Conservation (phyloP, 2,329 filamentous ascomycete species). For the Penicillium sp. region DNA sequence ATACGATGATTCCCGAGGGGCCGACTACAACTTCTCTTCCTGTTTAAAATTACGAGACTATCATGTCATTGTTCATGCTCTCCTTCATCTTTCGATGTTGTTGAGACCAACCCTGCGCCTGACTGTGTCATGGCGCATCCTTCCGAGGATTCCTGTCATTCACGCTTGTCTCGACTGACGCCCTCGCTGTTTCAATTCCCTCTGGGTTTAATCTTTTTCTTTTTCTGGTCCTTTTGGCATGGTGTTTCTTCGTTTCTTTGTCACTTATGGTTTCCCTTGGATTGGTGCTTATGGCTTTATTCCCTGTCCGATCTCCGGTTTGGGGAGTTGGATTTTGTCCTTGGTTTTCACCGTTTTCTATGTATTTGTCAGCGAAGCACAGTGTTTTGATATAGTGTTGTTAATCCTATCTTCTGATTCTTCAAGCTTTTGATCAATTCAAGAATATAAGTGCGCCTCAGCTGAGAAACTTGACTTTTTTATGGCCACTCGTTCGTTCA, state of each 20-base stretch:
- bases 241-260: conserved; percentile 21
- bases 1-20: conserved; percentile 7
- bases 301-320: conserved; percentile 16
- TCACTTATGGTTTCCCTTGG: conserved; percentile 21
- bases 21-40: conserved; percentile 23
- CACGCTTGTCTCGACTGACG: conserved; percentile 4
- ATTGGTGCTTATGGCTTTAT: conserved; percentile 24
- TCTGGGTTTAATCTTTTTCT: conserved; percentile 20
- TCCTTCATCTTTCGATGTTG: conserved; percentile 20
- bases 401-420: conserved; percentile 15
- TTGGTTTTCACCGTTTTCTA: conserved; percentile 10
- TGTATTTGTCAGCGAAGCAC: conserved; percentile 17
- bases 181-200: conserved; percentile 14
- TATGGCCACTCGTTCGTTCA: background rate
- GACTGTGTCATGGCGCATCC: background rate
- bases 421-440: background rate
- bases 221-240: conserved; percentile 20
- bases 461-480: background rate
- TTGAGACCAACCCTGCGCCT: conserved; percentile 11
- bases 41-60: conserved; percentile 33
- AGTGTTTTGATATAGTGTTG: conserved; percentile 13
- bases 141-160: conserved; percentile 8
- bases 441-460: background rate
- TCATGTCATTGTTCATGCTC: conserved; percentile 25
- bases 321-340: conserved; percentile 7